Evolutionary conservation across 345 rosid genomes (phyloP), one percentile per base, ranked within the genome.

Genomic region (Kandelia obovata): DNA sequence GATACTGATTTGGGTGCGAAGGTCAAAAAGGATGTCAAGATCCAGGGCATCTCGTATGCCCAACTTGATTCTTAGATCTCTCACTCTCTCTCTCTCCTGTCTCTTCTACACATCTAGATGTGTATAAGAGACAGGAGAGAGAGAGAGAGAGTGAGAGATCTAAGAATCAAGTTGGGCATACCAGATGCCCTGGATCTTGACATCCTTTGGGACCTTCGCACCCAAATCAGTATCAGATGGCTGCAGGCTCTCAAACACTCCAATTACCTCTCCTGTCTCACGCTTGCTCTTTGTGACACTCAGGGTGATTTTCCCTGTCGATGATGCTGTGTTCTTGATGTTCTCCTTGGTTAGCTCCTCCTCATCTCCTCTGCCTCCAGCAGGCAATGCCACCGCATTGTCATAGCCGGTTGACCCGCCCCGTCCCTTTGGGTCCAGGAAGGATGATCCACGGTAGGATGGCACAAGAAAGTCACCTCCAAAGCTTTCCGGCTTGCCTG

Each of bases 181-280:
- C 99, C 99, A 92, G 53, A 95, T 59, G 3, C 99, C 96, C 79
- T 79, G 91, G 80, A 95, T 92, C 87, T 92, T 92, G 57, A 92
- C 99, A 62, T 95, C 97, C 86, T 95, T 92, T 1, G 97, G 93
- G 59, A 77, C 80, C 86, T 95, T 95, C 19, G 99, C 97, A 10
- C 97, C 99, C 87, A 95, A 64, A 73, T 95, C 97, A 69, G 97
- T 95, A 69, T 95, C 97, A 53, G 97, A 95, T 16, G 98, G 97
- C 89, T 94, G 97, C 64, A 89, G 0, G 62, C 98, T 94, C 87
- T 94, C 98, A 43, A 94, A 94, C 77, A 91, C 97, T 11, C 98
- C 96, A 8, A 94, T 91, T 39, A 94, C 80, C 75, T 94, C 98
- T 34, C 98, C 97, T 0, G 90, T 91, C 75, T 91, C 96, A 0